Evolutionary conservation across 306 rosid species (phyloP), one percentile per base, ranked within the genome.

Genomic region (Gleditsia sinensis): DNA sequence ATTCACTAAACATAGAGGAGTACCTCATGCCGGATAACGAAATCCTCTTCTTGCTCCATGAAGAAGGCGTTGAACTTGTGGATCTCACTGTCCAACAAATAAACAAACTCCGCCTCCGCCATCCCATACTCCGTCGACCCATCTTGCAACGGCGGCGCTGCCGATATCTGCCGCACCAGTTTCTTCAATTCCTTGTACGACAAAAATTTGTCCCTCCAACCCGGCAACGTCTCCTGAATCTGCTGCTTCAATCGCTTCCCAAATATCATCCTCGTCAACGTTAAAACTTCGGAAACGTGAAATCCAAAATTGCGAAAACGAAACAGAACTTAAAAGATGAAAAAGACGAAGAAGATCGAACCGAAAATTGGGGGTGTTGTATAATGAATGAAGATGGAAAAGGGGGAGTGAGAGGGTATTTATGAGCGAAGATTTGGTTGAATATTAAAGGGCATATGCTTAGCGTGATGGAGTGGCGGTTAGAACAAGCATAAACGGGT

Each of bases 181-280:
- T 88, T 83, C 96, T 94, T 94, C 88, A 94, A 13, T 5, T 88
- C 89, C 86, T 94, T 94, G 77, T 94, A 94, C 13, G 96, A 85
- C 89, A 94, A 69, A 68, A 82, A 94, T 74, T 89, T 84, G 83
- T 94, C 94, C 32, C 84, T 74, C 98, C 96, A 91, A 25, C 80
- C 86, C 32, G 96, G 97, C 65, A 91, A 19, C 0, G 97, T 81
- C 33, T 88, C 92, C 23, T 81, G 78, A 43, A 88, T 86, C 46
- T 89, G 98, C 20, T 89, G 88, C 82, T 94, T 94, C 58, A 94
- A 25, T 4, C 92, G 73, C 83, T 94, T 94, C 25, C 98, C 97
- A 21, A 94, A 94, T 74, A 91, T 94, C 98, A 94, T 86, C 21
- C 30, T 21, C 33, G 9, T 3, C n/a, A n/a, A n/a, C n/a, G n/a